Evolutionary conservation across 164 flowering plant genomes (phyloP).

Genomic region (Umbellularia californica): DNA sequence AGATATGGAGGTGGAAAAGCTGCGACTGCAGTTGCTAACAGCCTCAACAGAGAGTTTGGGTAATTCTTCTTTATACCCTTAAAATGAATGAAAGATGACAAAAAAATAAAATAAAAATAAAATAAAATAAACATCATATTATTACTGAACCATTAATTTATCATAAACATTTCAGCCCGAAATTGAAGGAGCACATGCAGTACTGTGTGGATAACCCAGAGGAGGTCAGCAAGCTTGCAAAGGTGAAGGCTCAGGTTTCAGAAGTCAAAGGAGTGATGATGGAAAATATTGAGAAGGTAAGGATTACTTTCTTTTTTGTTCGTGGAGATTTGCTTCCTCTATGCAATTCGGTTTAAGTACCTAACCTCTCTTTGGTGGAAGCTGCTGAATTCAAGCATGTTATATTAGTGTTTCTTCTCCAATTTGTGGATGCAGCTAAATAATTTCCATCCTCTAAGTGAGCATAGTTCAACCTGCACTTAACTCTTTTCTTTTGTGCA

Average conservation of each 20-base stretch:
- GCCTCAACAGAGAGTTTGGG: slow-evolving; percentile 54
- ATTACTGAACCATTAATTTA: neutral
- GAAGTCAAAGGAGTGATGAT: slow-evolving; percentile 95
- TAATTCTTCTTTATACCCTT: slow-evolving; percentile 11
- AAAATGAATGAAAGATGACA: neutral
- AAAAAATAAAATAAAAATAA: neutral
- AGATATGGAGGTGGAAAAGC: slow-evolving; percentile 58
- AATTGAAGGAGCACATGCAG: slow-evolving; percentile 89
- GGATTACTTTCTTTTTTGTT: neutral
- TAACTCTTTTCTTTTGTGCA: slow-evolving; percentile 6
- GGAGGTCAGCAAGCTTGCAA: slow-evolving; percentile 79
- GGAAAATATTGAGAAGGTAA: slow-evolving; percentile 92
- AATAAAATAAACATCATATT: neutral
- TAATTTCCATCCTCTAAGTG: neutral
- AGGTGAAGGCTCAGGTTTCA: slow-evolving; percentile 89
- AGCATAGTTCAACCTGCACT: neutral
- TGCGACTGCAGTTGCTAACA: slow-evolving; percentile 41
- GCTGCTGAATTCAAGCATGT: neutral
- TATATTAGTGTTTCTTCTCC: neutral
- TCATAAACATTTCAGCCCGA: slow-evolving; percentile 38
- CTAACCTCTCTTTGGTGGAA: neutral
- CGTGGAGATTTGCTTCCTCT: neutral
- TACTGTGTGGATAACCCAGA: slow-evolving; percentile 86
- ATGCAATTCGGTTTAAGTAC: neutral
- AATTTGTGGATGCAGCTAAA: neutral